phyloP scores from a whole-genome alignment of 192 early-diverging fungal genomes.

The Chytriomyces confervae region DNA sequence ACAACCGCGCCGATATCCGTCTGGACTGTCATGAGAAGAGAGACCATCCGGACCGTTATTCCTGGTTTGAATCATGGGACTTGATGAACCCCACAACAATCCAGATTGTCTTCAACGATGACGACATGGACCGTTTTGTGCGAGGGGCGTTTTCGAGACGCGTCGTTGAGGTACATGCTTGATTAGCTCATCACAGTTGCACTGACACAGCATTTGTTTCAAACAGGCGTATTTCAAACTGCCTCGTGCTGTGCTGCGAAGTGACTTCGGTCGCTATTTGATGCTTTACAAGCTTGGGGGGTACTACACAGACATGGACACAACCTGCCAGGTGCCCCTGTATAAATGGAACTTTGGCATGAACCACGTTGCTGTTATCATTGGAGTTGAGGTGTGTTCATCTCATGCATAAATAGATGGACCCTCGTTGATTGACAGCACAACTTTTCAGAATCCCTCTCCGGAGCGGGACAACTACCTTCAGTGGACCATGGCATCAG shows the following conservation, averaged over 20 bases:
- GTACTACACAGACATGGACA: slow-evolving; percentile 45
- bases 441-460: slow-evolving; percentile 10
- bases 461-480: slow-evolving; percentile 8
- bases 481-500: slow-evolving; percentile 42
- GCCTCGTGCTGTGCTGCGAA: slow-evolving; percentile 22
- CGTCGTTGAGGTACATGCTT: slow-evolving; percentile 10
- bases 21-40: not conserved
- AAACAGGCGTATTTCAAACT: slow-evolving; percentile 28
- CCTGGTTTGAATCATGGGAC: slow-evolving; percentile 23
- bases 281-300: slow-evolving; percentile 43
- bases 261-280: slow-evolving; percentile 40
- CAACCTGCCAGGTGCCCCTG: slow-evolving; percentile 30
- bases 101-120: slow-evolving; percentile 24
- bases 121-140: slow-evolving; percentile 32
- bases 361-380: slow-evolving; percentile 19
- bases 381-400: slow-evolving; percentile 30
- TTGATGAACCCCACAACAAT: slow-evolving; percentile 20
- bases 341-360: slow-evolving; percentile 35
- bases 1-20: not conserved
- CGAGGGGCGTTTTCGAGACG: slow-evolving; percentile 32
- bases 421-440: not conserved
- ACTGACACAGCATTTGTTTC: not conserved
- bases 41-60: slow-evolving; percentile 22
- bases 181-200: not conserved
- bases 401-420: not conserved